Evolutionary conservation across 2,329 filamentous ascomycete species (phyloP).

Genomic region (Arthrinium phaeospermum): DNA sequence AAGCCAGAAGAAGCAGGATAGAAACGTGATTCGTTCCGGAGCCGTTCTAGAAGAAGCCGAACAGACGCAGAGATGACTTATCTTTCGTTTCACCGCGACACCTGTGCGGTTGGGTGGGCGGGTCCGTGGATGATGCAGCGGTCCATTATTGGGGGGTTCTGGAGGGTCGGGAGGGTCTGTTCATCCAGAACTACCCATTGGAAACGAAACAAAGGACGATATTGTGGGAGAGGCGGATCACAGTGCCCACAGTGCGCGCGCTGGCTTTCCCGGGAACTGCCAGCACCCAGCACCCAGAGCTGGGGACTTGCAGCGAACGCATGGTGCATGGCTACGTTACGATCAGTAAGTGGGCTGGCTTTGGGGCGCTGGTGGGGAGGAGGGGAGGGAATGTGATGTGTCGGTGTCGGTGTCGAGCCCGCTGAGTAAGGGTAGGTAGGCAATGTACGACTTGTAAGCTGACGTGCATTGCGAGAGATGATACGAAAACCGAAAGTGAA

Average conservation of each 20-base stretch:
- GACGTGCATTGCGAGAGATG: not conserved
- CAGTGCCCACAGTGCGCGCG: not conserved
- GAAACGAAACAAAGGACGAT: not conserved
- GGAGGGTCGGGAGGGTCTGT: not conserved
- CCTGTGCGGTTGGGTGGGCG: not conserved
- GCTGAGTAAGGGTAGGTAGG: not conserved
- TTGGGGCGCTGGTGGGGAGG: not conserved
- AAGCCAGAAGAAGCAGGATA: not conserved
- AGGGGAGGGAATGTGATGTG: not conserved
- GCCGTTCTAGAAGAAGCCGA: slow-evolving; percentile 5
- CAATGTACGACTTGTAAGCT: slow-evolving; percentile 1
- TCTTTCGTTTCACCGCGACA: not conserved
- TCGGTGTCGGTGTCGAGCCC: not conserved
- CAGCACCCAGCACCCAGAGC: slow-evolving; percentile 1
- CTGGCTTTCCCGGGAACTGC: not conserved
- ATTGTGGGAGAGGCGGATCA: not conserved
- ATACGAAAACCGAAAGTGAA: not conserved
- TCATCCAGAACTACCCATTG: not conserved
- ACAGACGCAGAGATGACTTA: not conserved
- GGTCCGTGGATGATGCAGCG: not conserved
- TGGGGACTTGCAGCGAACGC: not conserved
- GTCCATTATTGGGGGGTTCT: not conserved
- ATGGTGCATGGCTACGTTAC: not conserved
- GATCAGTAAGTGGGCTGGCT: not conserved
- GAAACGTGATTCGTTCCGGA: not conserved